Evolutionary conservation across 192 early-diverging fungal genomes (phyloP).

Genomic region (Dimargaris verticillata): DNA sequence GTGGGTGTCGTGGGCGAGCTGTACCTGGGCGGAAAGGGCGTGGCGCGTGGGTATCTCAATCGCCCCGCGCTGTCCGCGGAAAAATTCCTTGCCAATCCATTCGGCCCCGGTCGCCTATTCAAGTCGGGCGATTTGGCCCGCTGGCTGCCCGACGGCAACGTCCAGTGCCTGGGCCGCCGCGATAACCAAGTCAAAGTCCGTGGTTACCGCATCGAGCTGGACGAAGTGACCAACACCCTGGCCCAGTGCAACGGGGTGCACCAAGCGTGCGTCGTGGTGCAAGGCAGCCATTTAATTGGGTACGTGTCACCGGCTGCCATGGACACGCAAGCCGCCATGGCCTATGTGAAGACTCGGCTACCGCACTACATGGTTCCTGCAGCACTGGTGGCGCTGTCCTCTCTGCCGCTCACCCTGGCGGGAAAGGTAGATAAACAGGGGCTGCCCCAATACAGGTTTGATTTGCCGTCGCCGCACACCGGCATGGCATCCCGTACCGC

Average conservation of each 20-base stretch:
- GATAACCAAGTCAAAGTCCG: slow-evolving; percentile 26
- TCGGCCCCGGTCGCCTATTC: slow-evolving; percentile 16
- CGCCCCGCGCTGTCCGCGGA: slow-evolving; percentile 16
- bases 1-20: slow-evolving; percentile 22
- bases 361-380: slow-evolving; percentile 2
- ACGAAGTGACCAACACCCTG: slow-evolving; percentile 17
- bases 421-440: neutral
- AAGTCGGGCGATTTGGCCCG: slow-evolving; percentile 18
- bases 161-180: slow-evolving; percentile 18
- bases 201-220: slow-evolving; percentile 20
- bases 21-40: slow-evolving; percentile 15
- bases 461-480: too few relatives aligned
- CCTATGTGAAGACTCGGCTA: neutral
- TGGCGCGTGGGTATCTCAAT: slow-evolving; percentile 24
- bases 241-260: slow-evolving; percentile 12
- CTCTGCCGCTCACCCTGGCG: neutral
- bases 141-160: slow-evolving; percentile 16
- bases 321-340: neutral
- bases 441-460: neutral
- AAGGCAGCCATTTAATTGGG: slow-evolving; percentile 14
- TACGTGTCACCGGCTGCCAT: slow-evolving; percentile 20
- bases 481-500: neutral
- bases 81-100: slow-evolving; percentile 23
- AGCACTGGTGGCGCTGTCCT: neutral
- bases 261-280: slow-evolving; percentile 15